Evolutionary conservation across 2,329 filamentous ascomycete genomes (phyloP).

Genomic region (Phyllosticta citribraziliensis): DNA sequence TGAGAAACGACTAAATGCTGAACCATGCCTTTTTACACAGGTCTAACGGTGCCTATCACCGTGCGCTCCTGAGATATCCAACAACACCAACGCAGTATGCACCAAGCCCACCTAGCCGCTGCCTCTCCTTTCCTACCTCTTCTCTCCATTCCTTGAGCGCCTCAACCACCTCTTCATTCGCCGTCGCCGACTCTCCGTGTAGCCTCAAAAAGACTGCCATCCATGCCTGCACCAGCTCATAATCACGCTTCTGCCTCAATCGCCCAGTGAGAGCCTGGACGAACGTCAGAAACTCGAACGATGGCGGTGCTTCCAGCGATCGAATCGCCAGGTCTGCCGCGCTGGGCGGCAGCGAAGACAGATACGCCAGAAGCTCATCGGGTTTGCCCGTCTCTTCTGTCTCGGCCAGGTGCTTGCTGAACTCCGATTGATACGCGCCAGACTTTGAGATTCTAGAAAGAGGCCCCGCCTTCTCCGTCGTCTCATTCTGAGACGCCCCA

Average conservation of each 20-base stretch:
- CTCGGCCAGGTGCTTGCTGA: slow-evolving; percentile 40
- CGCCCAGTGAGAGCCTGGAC: slow-evolving; percentile 67
- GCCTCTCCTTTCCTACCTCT: slow-evolving; percentile 61
- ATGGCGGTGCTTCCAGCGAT: slow-evolving; percentile 52
- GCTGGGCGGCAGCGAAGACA: slow-evolving; percentile 73
- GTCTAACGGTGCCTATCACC: not conserved
- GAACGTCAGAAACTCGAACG: slow-evolving; percentile 68
- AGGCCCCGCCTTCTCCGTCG: slow-evolving; percentile 13
- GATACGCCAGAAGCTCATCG: slow-evolving; percentile 60
- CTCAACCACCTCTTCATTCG: slow-evolving; percentile 43
- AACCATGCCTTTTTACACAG: not conserved
- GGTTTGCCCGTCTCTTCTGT: slow-evolving; percentile 49
- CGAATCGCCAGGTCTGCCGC: slow-evolving; percentile 86
- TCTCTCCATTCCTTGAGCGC: slow-evolving; percentile 60
- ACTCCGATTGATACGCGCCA: slow-evolving; percentile 25
- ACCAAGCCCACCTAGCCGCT: slow-evolving; percentile 63
- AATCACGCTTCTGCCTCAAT: slow-evolving; percentile 63
- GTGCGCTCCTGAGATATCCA: slow-evolving; percentile 57
- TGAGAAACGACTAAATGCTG: not conserved
- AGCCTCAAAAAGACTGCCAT: slow-evolving; percentile 87
- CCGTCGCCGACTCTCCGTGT: slow-evolving; percentile 49
- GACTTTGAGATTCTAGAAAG: slow-evolving; percentile 25
- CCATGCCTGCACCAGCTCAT: slow-evolving; percentile 92
- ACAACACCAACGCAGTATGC: slow-evolving; percentile 85
- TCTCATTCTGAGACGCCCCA: slow-evolving; percentile 18